A percentile compares a stretch with the other conserved stretches of the same genome.
phyloP scores from a whole-genome alignment of 192 early-diverging fungal species.

The Coemansia sp. region DNA sequence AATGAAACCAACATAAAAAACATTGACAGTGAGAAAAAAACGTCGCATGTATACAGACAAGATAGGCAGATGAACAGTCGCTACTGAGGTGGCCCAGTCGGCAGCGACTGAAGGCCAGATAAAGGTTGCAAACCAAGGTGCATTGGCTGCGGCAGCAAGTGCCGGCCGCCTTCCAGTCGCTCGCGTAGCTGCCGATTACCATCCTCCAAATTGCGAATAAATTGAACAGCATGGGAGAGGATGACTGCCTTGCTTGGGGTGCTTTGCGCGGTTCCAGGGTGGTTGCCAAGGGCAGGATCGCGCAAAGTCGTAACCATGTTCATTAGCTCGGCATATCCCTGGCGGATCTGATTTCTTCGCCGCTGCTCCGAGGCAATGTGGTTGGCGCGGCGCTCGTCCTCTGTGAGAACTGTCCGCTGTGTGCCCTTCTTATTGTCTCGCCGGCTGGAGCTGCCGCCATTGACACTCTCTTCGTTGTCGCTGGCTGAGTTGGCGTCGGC shows the following conservation, averaged over 20 bases:
- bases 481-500: slow-evolving; percentile 1
- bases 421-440: slow-evolving; percentile 31
- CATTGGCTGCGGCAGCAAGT: slow-evolving; percentile 12
- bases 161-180: slow-evolving; percentile 30
- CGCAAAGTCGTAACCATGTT: slow-evolving; percentile 76
- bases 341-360: slow-evolving; percentile 84
- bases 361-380: slow-evolving; percentile 96
- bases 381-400: slow-evolving; percentile 88
- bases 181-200: slow-evolving; percentile 46
- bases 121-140: slow-evolving; percentile 12
- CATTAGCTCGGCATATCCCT: slow-evolving; percentile 85
- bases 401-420: slow-evolving; percentile 69
- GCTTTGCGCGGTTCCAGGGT: slow-evolving; percentile 60
- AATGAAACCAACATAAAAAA: background rate
- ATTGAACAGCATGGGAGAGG: slow-evolving; percentile 76
- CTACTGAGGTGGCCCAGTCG: slow-evolving; percentile 16
- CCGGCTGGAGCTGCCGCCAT: slow-evolving; percentile 10
- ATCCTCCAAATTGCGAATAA: slow-evolving; percentile 57
- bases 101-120: slow-evolving; percentile 10
- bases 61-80: too few relatives aligned
- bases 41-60: background rate
- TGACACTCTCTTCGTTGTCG: background rate
- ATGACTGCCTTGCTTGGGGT: slow-evolving; percentile 84
- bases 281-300: slow-evolving; percentile 51
- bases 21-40: background rate